Percentiles rank a stretch among this genome's conserved stretches.
phyloP scores from a whole-genome alignment of 768 basidiomycete species.

The Agrocybe pediades region DNA sequence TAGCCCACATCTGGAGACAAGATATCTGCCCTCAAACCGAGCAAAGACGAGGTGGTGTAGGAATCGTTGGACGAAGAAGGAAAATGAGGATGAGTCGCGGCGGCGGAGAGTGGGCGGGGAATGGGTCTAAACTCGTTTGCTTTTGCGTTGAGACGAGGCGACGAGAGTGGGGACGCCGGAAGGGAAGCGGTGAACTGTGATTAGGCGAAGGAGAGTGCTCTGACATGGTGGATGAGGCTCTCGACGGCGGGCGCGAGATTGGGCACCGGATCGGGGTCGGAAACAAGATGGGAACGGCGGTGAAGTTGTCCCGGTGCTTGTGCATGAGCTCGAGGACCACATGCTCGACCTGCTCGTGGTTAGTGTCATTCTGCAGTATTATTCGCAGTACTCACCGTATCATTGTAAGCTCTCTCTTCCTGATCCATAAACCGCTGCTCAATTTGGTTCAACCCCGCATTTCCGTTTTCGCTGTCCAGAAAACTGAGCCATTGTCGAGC shows the following conservation, averaged over 20 bases:
- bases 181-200: constrained; percentile 76
- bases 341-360: constrained; percentile 55
- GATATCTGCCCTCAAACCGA: no score
- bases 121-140: constrained; percentile 89
- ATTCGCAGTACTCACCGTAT: constrained; percentile 50
- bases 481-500: no score
- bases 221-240: constrained; percentile 69
- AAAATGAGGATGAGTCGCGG: constrained; percentile 57
- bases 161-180: constrained; percentile 82
- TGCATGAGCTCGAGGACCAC: no score
- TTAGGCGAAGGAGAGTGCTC: constrained; percentile 65
- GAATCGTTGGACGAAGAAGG: no score
- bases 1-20: no score
- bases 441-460: constrained; percentile 55
- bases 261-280: constrained; percentile 81
- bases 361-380: constrained; percentile 13
- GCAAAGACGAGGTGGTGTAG: no score
- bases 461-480: no score
- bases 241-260: constrained; percentile 78
- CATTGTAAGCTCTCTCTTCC: constrained; percentile 85
- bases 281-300: constrained; percentile 81
- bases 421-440: constrained; percentile 63
- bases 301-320: constrained; percentile 87
- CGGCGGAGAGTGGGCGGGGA: constrained; percentile 76
- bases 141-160: constrained; percentile 88